Base-by-base conservation (phyloP, 352 stramenopile species). In the Pythium diclinum region DNA sequence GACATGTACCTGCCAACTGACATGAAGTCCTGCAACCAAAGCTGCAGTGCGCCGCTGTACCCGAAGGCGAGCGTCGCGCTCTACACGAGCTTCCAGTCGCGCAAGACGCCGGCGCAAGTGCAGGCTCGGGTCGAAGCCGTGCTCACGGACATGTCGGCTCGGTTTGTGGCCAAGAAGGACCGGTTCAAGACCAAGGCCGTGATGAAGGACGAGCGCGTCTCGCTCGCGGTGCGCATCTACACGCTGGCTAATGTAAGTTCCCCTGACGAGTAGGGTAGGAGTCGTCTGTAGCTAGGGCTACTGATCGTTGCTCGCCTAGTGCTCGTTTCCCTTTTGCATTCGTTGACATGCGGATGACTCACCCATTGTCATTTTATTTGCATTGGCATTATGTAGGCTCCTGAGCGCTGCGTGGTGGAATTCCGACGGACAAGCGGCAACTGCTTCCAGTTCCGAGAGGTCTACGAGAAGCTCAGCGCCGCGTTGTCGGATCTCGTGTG, bases 51-150 rank as follows among this genome's bases (percentile, higher is more conserved):
- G 19, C 82, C 82, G 36, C 68, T 85, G 28, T 90, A 90, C 30
- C 83, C 78, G 23, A 68, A 78, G 42, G 56, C 69, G 33, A 84
- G 74, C 59, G 81, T 92, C 47, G 79, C 81, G 10, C 67, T 92
- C 48, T 89, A 90, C 71, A 92, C 83, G 56, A 87, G 73, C 67
- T 92, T 92, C 69, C 78, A 90, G 69, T 86, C 83, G 28, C 78
- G 71, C 57, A 69, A 67, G 0, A 44, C 74, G 30, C 76, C 81
- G 5, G 65, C 61, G 17, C 76, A 87, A 51, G 72, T 90, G 40
- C 79, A 89, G 58, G 70, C 65, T 19, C 79, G 78, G 23, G 70
- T 92, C 14, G 81, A 90, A 60, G 69, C 72, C 61, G 78, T 71
- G 28, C 65, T 92, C 17, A 65, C 61, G n/a, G 76, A 88, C 32